Base-by-base conservation (phyloP, 768 basidiomycete species). In the Amanita pallidorosea region DNA sequence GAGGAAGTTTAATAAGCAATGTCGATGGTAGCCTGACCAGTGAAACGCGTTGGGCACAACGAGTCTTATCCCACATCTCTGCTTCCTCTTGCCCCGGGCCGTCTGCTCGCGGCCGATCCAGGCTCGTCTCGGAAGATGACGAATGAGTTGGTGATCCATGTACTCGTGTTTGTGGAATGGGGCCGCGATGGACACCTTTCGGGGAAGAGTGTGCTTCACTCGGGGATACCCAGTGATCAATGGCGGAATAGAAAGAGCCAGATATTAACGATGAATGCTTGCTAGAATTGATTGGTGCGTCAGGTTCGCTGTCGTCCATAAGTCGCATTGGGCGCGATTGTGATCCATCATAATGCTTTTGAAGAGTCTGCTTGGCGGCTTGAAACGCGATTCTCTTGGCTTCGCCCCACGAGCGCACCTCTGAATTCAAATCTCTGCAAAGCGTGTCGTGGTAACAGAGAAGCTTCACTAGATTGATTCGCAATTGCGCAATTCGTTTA, bases 1-100 rank as follows among this genome's bases (percentile, higher is more conserved):
- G 18, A 13, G 27, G 34, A 45, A 35, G 23, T 61, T 53, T 57
- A 41, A 51, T 35, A 25, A 44, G 33, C 49, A 77, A 64, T 55
- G 67, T 63, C 8, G 85, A 79, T 20, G 88, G 88, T 22, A 90
- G 63, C 53, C 77, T 75, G 40, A 90, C 85, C 38, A 92, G 70
- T 8, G 88, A 92, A 7, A 92, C 90, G 7, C 89, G 83, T 57
- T 88, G 85, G 12, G 87, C 88, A 33, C 83, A 85, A 44, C 83
- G 81, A 1, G 90, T 93, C 63, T 81, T 81, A 65, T 88, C 72
- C 90, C 90, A 93, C 47, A 85, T 83, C 62, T 91, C 89, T n/a
- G 90, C 88, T 63, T 83, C 74, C 62, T 90, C 87, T 41, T 76
- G 74, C 37, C 18, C 12, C 13, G 15, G 11, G 13, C 20, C 37